Conservation (phyloP, 352 stramenopile species). For the Globisporangium barbulae region DNA sequence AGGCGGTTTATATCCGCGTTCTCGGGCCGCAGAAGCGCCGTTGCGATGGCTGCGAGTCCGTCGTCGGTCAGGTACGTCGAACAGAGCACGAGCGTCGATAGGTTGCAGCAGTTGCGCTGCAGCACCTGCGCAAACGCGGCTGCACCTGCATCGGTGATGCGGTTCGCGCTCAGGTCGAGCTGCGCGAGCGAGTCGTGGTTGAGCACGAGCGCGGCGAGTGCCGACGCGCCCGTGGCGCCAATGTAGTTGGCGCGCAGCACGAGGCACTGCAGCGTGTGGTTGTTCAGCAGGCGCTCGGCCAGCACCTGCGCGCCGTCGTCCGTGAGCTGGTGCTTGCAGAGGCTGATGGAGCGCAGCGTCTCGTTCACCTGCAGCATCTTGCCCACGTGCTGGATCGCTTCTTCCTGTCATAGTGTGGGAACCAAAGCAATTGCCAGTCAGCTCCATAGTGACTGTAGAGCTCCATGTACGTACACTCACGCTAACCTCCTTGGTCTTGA, state of each 20-base stretch:
- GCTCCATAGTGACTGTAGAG: too few relatives aligned
- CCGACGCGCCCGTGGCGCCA: slow-evolving; percentile 48
- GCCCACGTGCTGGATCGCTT: slow-evolving; percentile 64
- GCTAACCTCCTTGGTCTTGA: slow-evolving; percentile 46
- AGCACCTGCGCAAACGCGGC: slow-evolving; percentile 55
- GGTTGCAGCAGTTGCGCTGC: slow-evolving; percentile 31
- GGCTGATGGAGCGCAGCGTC: slow-evolving; percentile 47
- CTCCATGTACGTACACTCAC: too few relatives aligned
- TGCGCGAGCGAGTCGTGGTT: slow-evolving; percentile 41
- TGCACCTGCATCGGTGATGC: slow-evolving; percentile 53
- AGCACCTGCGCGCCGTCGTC: slow-evolving; percentile 68
- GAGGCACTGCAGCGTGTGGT: slow-evolving; percentile 53
- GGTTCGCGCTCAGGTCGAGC: slow-evolving; percentile 66
- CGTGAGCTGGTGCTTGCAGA: slow-evolving; percentile 71
- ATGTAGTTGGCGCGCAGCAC: slow-evolving; percentile 64
- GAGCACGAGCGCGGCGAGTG: slow-evolving; percentile 55
- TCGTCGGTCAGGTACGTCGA: slow-evolving; percentile 61
- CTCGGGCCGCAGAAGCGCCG: slow-evolving; percentile 37
- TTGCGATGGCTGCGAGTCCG: slow-evolving; percentile 34
- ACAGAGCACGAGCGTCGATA: slow-evolving; percentile 46
- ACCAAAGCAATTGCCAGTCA: not conserved
- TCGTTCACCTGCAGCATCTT: slow-evolving; percentile 78
- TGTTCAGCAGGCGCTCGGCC: slow-evolving; percentile 65
- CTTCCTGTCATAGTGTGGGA: slow-evolving; percentile 24
- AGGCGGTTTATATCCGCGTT: slow-evolving; percentile 26